phyloP scores from a whole-genome alignment of 257 asterid genomes.

The Plantago ovata region DNA sequence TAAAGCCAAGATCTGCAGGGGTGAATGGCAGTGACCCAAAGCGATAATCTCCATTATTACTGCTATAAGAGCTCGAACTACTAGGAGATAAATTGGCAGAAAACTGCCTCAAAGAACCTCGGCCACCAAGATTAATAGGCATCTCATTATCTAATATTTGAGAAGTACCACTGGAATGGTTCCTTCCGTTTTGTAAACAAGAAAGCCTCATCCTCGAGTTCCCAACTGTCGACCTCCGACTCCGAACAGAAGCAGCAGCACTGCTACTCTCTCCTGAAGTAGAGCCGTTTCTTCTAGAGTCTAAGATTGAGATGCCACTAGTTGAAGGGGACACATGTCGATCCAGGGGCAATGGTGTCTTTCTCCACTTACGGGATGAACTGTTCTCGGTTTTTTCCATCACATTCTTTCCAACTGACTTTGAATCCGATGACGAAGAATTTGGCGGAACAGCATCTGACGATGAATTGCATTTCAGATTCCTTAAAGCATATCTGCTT shows the following conservation, averaged over 20 bases:
- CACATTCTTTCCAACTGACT: slow-evolving; percentile 26
- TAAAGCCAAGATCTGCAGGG: slow-evolving; percentile 32
- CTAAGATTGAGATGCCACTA: slow-evolving; percentile 41
- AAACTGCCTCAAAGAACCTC: slow-evolving; percentile 28
- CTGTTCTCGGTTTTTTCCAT: slow-evolving; percentile 52
- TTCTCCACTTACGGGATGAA: slow-evolving; percentile 38
- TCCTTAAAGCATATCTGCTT: slow-evolving; percentile 34
- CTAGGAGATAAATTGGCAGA: slow-evolving; percentile 38
- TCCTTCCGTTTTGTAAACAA: slow-evolving; percentile 31
- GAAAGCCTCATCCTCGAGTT: slow-evolving; percentile 35
- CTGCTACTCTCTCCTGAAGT: slow-evolving; percentile 30
- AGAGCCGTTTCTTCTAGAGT: slow-evolving; percentile 30
- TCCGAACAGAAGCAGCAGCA: slow-evolving; percentile 35
- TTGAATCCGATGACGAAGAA: slow-evolving; percentile 38
- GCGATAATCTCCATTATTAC: slow-evolving; percentile 30
- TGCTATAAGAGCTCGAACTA: slow-evolving; percentile 39
- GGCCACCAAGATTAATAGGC: slow-evolving; percentile 26
- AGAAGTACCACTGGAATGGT: slow-evolving; percentile 22
- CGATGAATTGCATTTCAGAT: slow-evolving; percentile 38
- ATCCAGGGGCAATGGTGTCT: slow-evolving; percentile 22
- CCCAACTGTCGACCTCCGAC: slow-evolving; percentile 33
- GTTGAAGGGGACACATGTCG: slow-evolving; percentile 27
- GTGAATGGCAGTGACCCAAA: slow-evolving; percentile 25
- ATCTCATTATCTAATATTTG: slow-evolving; percentile 26
- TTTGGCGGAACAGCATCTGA: slow-evolving; percentile 39